Evolutionary conservation across 202 grass and related monocot genomes (phyloP), one percentile per base, ranked within the genome.

Genomic region (Musa balbisiana): DNA sequence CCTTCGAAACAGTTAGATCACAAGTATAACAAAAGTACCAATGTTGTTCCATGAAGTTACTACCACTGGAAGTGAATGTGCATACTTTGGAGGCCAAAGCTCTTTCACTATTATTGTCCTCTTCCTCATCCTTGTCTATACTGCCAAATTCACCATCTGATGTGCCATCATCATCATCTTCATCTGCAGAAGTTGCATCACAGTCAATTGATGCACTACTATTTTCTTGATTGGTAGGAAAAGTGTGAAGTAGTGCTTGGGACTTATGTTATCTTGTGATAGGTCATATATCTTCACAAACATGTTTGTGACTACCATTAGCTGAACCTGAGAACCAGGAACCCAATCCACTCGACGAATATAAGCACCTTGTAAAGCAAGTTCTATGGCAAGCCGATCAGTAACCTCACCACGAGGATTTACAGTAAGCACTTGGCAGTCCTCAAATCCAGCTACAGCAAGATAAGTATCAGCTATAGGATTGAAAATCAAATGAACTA

Each of bases 21-120:
- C 94, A 98, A 27, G 90, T 98, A 87, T 98, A 98, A 69, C 94
- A 98, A 76, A 98, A 98, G 66, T 98, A 98, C 94, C 94, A 98
- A 89, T 98, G 94, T 58, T 98, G 94, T 64, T 98, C 94, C 94
- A 98, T 93, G 81, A 98, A 98, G 79, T 98, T 98, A 70, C 94
- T 98, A 20, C 94, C 94, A 78, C 94, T 98, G 26, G 94, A 98
- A 67, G 94, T 98, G 84, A 98, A 98, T 76, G 94, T 93, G 85
- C 94, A 98, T 75, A 98, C 87, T 84, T 93, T 93, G 51, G 88
- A 91, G 9, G 90, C 90, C 76, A 98, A 74, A 77, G 82, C 81
- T 73, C 88, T 88, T 75, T 98, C 90, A 71, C 80, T 89, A 82
- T 86, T 89, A 82, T 80, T 87, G 71, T 98, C 90, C 54, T 97